These are phyloP conservation scores for Thinopyrum elongatum DNA, from an alignment of 176 grass and related monocot genomes.

Conservation along the genomic window DNA sequence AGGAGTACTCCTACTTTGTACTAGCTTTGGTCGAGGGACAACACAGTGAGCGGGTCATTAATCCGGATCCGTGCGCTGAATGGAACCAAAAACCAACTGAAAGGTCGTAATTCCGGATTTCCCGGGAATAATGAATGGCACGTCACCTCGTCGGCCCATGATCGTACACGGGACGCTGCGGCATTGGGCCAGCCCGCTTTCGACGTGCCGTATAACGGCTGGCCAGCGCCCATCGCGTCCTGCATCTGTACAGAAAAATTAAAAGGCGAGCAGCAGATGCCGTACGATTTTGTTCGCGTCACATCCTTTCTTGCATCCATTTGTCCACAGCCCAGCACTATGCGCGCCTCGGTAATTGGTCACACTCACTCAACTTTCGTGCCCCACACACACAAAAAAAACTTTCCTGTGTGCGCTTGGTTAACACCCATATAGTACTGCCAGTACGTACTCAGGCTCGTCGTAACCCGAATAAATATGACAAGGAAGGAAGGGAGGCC, in stretches of 20 bases:
- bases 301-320: too few relatives aligned
- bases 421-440: too few relatives aligned
- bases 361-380: too few relatives aligned
- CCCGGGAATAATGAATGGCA: conserved; percentile 42
- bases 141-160: neutral
- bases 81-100: conserved; percentile 41
- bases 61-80: conserved; percentile 32
- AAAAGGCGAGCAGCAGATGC: neutral
- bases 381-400: too few relatives aligned
- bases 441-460: too few relatives aligned
- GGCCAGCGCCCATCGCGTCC: neutral
- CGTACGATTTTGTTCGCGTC: conserved; percentile 7
- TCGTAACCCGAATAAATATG: too few relatives aligned
- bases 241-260: neutral
- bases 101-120: conserved; percentile 28
- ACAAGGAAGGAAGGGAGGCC: too few relatives aligned
- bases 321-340: neutral
- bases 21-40: neutral
- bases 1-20: too few relatives aligned
- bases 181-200: conserved; percentile 1
- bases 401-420: too few relatives aligned
- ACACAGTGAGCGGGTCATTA: conserved; percentile 16
- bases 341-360: neutral
- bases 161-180: conserved; percentile 26
- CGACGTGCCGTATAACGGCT: conserved; percentile 27